Conservation (phyloP, 2,329 filamentous ascomycete species). For the Dothideomycetes sp. region DNA sequence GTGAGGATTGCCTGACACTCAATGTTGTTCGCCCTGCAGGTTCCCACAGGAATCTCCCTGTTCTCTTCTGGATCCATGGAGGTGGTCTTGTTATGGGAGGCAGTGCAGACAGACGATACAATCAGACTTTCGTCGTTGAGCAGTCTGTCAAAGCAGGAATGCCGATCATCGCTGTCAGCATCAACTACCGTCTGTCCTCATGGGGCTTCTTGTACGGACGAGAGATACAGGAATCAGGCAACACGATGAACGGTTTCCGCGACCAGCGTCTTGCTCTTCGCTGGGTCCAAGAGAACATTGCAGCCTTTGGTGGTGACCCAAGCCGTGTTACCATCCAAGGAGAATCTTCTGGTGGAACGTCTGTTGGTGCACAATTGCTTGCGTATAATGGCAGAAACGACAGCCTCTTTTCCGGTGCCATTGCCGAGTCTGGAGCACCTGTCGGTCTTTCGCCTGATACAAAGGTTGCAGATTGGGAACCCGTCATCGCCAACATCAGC, state of each 20-base stretch:
- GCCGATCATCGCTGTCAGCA: conserved; percentile 26
- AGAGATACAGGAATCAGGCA: conserved; percentile 19
- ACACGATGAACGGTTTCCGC: conserved; percentile 17
- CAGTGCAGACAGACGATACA: conserved; percentile 20
- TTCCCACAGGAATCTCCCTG: conserved; percentile 15
- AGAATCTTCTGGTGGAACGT: conserved; percentile 30
- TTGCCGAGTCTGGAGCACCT: conserved; percentile 41
- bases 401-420: conserved; percentile 44
- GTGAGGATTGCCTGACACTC: conserved; percentile 21
- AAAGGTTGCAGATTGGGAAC: conserved; percentile 19
- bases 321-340: conserved; percentile 21
- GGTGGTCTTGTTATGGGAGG: conserved; percentile 21
- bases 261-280: conserved; percentile 15
- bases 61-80: conserved; percentile 21
- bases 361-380: conserved; percentile 42
- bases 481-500: conserved; percentile 22
- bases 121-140: conserved; percentile 24
- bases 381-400: conserved; percentile 48
- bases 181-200: conserved; percentile 21
- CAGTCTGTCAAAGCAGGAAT: conserved; percentile 19
- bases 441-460: conserved; percentile 19
- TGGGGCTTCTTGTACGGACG: conserved; percentile 19
- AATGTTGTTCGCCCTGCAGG: conserved; percentile 19
- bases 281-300: conserved; percentile 22
- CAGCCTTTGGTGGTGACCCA: conserved; percentile 23